Base-by-base conservation (phyloP, 306 rosid genomes). In the Canavalia ensiformis region DNA sequence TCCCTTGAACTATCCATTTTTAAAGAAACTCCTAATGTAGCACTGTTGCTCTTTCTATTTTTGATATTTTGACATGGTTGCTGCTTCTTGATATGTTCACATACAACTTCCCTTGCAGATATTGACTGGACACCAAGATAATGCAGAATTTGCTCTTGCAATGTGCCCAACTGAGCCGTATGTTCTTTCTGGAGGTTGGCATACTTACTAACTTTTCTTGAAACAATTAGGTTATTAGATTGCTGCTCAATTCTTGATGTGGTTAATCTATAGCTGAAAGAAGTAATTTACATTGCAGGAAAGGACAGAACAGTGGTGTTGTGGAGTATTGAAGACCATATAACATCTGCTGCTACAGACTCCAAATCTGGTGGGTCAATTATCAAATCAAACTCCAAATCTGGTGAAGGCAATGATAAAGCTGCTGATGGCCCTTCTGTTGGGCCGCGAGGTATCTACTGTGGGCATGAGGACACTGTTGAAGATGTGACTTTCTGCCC, bases 121-220 rank as follows among this genome's bases (percentile, higher is more conserved):
- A 80, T 84, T 96, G 84, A 96, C 99, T 55, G 99, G 99, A 76
- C 99, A 96, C 85, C 92, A 94, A 87, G 99, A 96, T 62, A 96
- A 96, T 96, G 99, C 99, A 25, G 99, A 96, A 83, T 96, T 92
- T 82, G 99, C 99, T 71, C 99, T 96, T 86, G 97, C 99, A 58
- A 92, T 96, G 99, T 96, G 99, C 88, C 99, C 97, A 65, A 93
- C 97, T 66, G 98, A 96, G 77, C 98, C 99, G 47, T 96, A 87
- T 81, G 99, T 96, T 52, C 94, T 96, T 47, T 96, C 98, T 37
- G 99, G 98, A 94, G 99, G 99, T 96, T 83, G 75, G 74, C 65
- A 31, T 62, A 18, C 47, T 75, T 68, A 42, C 39, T 50, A 65
- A 49, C 12, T 34, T 34, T 29, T 67, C 28, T 41, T 18, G 68